phyloP scores from a whole-genome alignment of 257 asterid genomes.

The Hygrophila difformis region DNA sequence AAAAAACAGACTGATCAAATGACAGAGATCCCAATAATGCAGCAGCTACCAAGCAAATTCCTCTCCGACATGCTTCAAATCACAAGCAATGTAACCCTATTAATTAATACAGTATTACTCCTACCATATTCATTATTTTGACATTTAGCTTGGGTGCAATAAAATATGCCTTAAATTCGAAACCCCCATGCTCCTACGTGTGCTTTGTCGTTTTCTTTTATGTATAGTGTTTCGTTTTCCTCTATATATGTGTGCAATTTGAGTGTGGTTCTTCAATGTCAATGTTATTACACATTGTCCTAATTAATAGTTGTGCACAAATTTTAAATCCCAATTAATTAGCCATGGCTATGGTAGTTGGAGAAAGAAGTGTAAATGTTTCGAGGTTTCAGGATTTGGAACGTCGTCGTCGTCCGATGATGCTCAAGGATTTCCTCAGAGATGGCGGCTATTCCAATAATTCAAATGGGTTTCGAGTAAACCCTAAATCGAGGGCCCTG shows the following conservation, averaged over 20 bases:
- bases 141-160: too few species aligned
- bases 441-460: slow-evolving; percentile 15
- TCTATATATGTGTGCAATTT: slow-evolving; percentile 8
- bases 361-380: too few species aligned
- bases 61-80: slow-evolving; percentile 40
- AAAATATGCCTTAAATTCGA: slow-evolving; percentile 14
- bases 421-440: slow-evolving; percentile 65
- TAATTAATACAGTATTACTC: slow-evolving; percentile 3
- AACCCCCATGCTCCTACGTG: slow-evolving; percentile 50
- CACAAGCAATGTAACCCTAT: slow-evolving; percentile 8
- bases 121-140: too few species aligned
- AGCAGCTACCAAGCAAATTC: slow-evolving; percentile 25
- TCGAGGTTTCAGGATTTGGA: slow-evolving; percentile 10
- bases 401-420: slow-evolving; percentile 32
- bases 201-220: slow-evolving; percentile 37
- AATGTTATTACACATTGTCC: too few species aligned
- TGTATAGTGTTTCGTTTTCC: slow-evolving; percentile 19
- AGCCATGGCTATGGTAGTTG: slow-evolving; percentile 22
- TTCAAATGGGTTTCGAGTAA: slow-evolving; percentile 14
- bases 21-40: slow-evolving; percentile 8
- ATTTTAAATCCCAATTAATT: too few species aligned
- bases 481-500: slow-evolving; percentile 15
- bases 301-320: too few species aligned
- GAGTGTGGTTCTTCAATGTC: neutral
- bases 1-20: slow-evolving; percentile 6